phyloP scores from a whole-genome alignment of 148 eudicot genomes.

The Mesembryanthemum crystallinum region DNA sequence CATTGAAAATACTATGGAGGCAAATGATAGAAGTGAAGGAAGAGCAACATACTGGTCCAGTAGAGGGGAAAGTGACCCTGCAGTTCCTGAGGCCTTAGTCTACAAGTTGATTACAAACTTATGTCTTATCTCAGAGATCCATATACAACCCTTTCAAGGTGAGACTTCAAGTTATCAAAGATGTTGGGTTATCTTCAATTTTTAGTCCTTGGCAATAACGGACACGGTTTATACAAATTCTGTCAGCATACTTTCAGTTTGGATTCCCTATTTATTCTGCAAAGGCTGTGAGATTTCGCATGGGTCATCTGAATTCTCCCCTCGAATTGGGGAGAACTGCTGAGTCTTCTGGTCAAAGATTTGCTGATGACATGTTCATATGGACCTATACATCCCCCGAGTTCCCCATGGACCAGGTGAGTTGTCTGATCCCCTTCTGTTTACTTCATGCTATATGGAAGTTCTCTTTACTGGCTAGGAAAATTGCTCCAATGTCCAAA shows the following conservation, averaged over 20 bases:
- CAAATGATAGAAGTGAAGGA: constrained; percentile 32
- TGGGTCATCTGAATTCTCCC: constrained; percentile 48
- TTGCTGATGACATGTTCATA: constrained; percentile 57
- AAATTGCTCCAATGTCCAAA: background rate
- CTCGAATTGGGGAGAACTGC: constrained; percentile 22
- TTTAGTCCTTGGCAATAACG: background rate
- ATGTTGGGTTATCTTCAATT: background rate
- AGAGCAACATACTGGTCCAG: constrained; percentile 66
- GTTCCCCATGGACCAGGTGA: constrained; percentile 67
- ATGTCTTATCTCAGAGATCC: constrained; percentile 52
- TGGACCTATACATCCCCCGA: constrained; percentile 78
- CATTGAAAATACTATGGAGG: constrained; percentile 47
- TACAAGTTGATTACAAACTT: constrained; percentile 45
- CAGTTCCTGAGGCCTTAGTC: constrained; percentile 52
- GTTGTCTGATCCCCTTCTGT: background rate
- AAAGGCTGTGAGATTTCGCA: constrained; percentile 55
- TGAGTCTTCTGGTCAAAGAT: constrained; percentile 25
- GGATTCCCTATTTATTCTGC: constrained; percentile 61
- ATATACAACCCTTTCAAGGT: constrained; percentile 59
- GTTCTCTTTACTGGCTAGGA: background rate
- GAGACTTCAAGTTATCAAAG: background rate
- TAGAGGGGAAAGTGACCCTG: constrained; percentile 51
- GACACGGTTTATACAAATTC: constrained; percentile 5
- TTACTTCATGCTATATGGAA: background rate
- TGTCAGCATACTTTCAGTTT: constrained; percentile 48